Percentiles rank a stretch among this genome's conserved stretches.
phyloP scores from a whole-genome alignment of 2,329 filamentous ascomycete genomes.

The Colletotrichum siamense region DNA sequence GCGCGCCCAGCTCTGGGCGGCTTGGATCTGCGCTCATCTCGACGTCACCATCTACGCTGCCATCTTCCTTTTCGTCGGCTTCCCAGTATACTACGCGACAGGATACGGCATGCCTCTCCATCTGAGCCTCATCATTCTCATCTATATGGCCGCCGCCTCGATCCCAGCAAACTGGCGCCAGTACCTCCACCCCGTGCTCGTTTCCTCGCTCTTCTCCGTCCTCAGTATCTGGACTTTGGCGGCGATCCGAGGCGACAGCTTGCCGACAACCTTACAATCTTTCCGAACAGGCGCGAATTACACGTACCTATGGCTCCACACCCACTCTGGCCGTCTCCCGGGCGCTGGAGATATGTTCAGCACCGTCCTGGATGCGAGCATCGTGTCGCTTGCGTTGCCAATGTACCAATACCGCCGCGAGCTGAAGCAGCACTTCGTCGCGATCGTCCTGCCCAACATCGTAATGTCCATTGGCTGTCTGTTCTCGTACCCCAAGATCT shows the following conservation, averaged over 20 bases:
- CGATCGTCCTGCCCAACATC: slow-evolving; percentile 60
- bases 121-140: slow-evolving; percentile 52
- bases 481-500: slow-evolving; percentile 62
- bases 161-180: slow-evolving; percentile 54
- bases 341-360: slow-evolving; percentile 64
- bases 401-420: slow-evolving; percentile 67
- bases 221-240: slow-evolving; percentile 60
- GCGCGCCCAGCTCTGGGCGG: slow-evolving; percentile 56
- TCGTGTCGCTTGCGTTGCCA: slow-evolving; percentile 63
- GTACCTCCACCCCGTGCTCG: slow-evolving; percentile 63
- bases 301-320: slow-evolving; percentile 52
- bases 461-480: slow-evolving; percentile 57
- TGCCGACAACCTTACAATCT: slow-evolving; percentile 45
- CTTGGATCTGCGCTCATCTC: slow-evolving; percentile 47
- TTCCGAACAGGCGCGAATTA: slow-evolving; percentile 62
- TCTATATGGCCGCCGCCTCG: slow-evolving; percentile 55
- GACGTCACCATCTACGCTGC: slow-evolving; percentile 50
- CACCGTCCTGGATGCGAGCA: slow-evolving; percentile 61
- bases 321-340: slow-evolving; percentile 36
- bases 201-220: slow-evolving; percentile 59
- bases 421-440: slow-evolving; percentile 56
- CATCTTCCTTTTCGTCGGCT: slow-evolving; percentile 55
- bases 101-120: slow-evolving; percentile 59
- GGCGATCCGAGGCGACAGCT: slow-evolving; percentile 42
- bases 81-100: slow-evolving; percentile 59